A percentile compares a stretch with the other conserved stretches of the same genome.
These are phyloP conservation scores for Globisporangium splendens DNA, from an alignment of 352 stramenopile species.

Conservation along the genomic window DNA sequence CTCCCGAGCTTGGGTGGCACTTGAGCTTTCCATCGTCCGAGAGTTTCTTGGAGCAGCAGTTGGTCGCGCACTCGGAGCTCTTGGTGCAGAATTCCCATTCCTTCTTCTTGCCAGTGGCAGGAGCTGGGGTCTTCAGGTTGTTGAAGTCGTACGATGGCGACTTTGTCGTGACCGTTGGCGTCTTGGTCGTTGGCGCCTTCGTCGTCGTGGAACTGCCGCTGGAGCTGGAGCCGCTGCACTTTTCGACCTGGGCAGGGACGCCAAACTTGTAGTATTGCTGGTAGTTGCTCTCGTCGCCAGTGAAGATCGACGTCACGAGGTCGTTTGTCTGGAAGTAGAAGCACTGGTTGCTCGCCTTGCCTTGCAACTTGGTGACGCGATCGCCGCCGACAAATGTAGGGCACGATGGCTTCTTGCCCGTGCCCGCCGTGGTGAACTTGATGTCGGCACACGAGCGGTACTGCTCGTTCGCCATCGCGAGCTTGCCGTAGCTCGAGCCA, in stretches of 20 bases:
- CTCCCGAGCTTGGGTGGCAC: conserved; percentile 11
- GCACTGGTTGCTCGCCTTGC: conserved; percentile 31
- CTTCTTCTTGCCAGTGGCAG: conserved; percentile 3
- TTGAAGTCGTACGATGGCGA: conserved; percentile 4
- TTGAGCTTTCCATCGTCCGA: conserved; percentile 22
- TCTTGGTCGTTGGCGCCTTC: too few species aligned
- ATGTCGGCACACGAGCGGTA: conserved; percentile 58
- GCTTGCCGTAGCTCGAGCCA: conserved; percentile 45
- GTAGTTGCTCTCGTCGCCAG: conserved; percentile 29
- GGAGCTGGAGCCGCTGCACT: conserved; percentile 21
- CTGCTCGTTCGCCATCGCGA: conserved; percentile 34
- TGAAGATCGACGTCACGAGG: conserved; percentile 29
- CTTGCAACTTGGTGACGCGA: conserved; percentile 41
- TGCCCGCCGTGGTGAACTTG: conserved; percentile 32
- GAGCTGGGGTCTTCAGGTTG: neutral
- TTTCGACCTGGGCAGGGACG: conserved; percentile 35
- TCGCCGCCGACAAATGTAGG: conserved; percentile 49
- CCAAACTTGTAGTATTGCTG: conserved; percentile 46
- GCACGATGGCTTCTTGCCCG: conserved; percentile 27
- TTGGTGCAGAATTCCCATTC: conserved; percentile 11
- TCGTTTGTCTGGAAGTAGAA: conserved; percentile 61
- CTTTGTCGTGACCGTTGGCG: too few species aligned
- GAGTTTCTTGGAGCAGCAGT: conserved; percentile 19
- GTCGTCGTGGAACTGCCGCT: neutral
- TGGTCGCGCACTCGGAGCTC: conserved; percentile 5